These are phyloP conservation scores for Flaveria robusta DNA, from an alignment of 129 eudicot genomes.

Conservation along the genomic window DNA sequence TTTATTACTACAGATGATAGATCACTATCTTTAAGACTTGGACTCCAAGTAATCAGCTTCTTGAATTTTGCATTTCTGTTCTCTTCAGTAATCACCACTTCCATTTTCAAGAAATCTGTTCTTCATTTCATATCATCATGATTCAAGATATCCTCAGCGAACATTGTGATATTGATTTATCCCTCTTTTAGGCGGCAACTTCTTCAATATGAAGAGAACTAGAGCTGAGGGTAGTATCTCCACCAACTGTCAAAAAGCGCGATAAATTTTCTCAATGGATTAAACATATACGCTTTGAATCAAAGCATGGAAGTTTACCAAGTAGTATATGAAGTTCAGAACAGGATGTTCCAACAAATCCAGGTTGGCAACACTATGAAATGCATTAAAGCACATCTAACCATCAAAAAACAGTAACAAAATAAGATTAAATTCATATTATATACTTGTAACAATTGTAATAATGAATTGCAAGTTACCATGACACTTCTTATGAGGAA, in stretches of 20 bases:
- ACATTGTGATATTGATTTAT: slow-evolving; percentile 81
- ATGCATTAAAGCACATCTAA: slow-evolving; percentile 92
- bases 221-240: slow-evolving; percentile 88
- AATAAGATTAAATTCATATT: slow-evolving; percentile 1
- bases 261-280: too few species aligned
- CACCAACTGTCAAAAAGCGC: slow-evolving; percentile 53
- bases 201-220: slow-evolving; percentile 83
- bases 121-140: not conserved
- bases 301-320: slow-evolving; percentile 46
- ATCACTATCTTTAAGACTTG: slow-evolving; percentile 15
- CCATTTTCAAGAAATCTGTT: slow-evolving; percentile 16
- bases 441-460: not conserved
- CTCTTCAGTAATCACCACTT: slow-evolving; percentile 8
- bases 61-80: slow-evolving; percentile 14
- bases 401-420: slow-evolving; percentile 20
- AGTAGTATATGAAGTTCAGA: slow-evolving; percentile 65
- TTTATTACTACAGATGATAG: slow-evolving; percentile 9
- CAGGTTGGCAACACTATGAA: slow-evolving; percentile 69
- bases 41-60: slow-evolving; percentile 19
- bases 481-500: slow-evolving; percentile 80
- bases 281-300: not conserved
- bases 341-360: slow-evolving; percentile 86
- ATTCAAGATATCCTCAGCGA: slow-evolving; percentile 37
- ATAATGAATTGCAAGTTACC: slow-evolving; percentile 42
- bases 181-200: slow-evolving; percentile 90